phyloP scores from a whole-genome alignment of 176 grass and related monocot genomes.

The Carex parvula region DNA sequence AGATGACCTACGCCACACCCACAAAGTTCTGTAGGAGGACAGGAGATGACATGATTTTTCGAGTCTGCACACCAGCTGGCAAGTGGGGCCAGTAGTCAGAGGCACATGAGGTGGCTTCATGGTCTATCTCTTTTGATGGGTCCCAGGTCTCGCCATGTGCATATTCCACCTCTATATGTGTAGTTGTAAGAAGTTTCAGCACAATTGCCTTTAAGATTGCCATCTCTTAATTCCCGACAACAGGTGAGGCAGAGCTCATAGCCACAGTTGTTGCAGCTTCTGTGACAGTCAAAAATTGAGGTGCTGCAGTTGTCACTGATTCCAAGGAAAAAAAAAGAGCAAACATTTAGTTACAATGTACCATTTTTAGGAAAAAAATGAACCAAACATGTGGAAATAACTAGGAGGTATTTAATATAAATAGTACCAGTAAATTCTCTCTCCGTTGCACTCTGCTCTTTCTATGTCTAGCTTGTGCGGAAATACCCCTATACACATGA shows the following conservation, averaged over 20 bases:
- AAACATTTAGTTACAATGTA: neutral
- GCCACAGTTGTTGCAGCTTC: conserved; percentile 57
- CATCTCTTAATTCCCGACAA: conserved; percentile 54
- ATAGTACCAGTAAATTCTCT: conserved; percentile 28
- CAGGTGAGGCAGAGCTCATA: conserved; percentile 76
- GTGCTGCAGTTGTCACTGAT: conserved; percentile 62
- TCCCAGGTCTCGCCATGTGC: conserved; percentile 18
- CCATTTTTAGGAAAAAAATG: neutral
- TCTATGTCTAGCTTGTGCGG: neutral
- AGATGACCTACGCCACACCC: conserved; percentile 44
- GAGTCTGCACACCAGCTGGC: conserved; percentile 38
- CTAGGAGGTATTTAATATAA: neutral
- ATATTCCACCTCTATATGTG: conserved; percentile 34
- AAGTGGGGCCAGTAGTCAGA: neutral
- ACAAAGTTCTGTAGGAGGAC: conserved; percentile 59
- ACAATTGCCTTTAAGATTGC: conserved; percentile 55
- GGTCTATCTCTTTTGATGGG: neutral
- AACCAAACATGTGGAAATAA: neutral
- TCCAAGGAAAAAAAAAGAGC: neutral
- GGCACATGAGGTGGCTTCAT: neutral
- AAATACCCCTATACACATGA: neutral
- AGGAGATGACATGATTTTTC: conserved; percentile 61
- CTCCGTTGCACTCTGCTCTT: conserved; percentile 26
- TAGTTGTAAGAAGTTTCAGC: conserved; percentile 18
- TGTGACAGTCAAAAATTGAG: conserved; percentile 79